A percentile compares a stretch with the other conserved stretches of the same genome.
phyloP scores from a whole-genome alignment of 1,284 basidiomycete species.

The Ustilago esculenta region DNA sequence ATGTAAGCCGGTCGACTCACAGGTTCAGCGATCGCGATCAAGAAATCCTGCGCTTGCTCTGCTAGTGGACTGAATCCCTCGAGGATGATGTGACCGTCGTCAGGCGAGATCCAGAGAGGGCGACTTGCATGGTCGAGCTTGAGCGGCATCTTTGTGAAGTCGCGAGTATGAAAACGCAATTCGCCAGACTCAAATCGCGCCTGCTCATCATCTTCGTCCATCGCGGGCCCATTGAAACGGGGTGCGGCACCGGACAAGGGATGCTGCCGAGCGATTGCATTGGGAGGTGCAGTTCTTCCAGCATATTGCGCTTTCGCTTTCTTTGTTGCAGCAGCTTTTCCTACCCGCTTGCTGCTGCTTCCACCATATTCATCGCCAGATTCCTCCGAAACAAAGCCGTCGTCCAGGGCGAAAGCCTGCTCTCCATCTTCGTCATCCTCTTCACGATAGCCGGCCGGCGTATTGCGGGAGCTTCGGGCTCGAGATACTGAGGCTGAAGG shows the following conservation, averaged over 20 bases:
- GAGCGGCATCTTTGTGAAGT: conserved; percentile 62
- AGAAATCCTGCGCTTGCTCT: conserved; percentile 96
- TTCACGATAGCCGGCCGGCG: conserved; percentile 6
- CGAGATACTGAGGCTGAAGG: conserved; percentile 32
- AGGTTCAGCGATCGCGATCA: conserved; percentile 97
- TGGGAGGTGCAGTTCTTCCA: conserved; percentile 1
- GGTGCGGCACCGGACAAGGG: conserved; percentile 45
- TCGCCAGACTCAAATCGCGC: conserved; percentile 37
- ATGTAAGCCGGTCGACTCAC: conserved; percentile 97
- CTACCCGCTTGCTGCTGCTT: conserved; percentile 7
- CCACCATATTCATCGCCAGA: conserved; percentile 40
- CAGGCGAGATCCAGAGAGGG: conserved; percentile 65
- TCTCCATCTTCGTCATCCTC: conserved; percentile 34
- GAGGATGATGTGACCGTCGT: conserved; percentile 65
- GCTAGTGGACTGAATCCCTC: conserved; percentile 77
- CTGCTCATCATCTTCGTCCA: conserved; percentile 46
- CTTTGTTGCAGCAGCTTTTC: conserved; percentile 9
- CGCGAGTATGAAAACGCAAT: conserved; percentile 78
- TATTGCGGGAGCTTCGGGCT: conserved; percentile 25
- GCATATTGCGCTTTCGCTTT: conserved; percentile 8
- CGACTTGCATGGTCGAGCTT: conserved; percentile 63
- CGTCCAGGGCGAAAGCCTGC: conserved; percentile 35
- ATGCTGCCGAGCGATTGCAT: conserved; percentile 33
- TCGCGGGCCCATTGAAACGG: conserved; percentile 33
- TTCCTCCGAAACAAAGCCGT: conserved; percentile 42